Conservation (phyloP, 1,284 basidiomycete genomes). For the Leccinum proximum region DNA sequence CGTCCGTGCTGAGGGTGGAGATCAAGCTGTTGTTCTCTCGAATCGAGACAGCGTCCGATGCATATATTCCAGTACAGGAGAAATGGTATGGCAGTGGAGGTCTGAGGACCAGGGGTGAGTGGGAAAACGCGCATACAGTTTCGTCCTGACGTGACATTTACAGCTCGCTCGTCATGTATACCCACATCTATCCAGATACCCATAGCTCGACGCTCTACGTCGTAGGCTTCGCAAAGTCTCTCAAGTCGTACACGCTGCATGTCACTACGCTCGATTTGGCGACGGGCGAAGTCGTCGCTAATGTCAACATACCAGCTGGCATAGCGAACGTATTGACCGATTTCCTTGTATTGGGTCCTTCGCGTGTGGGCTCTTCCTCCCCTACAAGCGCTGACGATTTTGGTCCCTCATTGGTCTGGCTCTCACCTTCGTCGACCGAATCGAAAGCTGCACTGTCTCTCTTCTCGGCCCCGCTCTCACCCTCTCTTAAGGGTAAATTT, state of each 20-base stretch:
- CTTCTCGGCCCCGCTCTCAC: constrained; percentile 49
- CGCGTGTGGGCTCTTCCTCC: constrained; percentile 32
- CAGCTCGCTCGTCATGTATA: constrained; percentile 66
- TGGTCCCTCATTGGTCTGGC: constrained; percentile 57
- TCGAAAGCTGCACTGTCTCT: constrained; percentile 32
- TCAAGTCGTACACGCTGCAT: constrained; percentile 63
- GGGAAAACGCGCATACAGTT: background rate
- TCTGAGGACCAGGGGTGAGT: constrained; percentile 61
- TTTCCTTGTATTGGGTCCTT: constrained; percentile 37
- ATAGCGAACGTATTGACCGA: constrained; percentile 41
- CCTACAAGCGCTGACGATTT: constrained; percentile 8
- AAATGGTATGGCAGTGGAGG: constrained; percentile 63
- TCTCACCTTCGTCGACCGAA: constrained; percentile 42
- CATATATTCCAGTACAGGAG: constrained; percentile 45
- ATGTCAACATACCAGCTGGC: constrained; percentile 54
- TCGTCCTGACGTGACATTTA: background rate
- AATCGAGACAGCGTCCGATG: constrained; percentile 56
- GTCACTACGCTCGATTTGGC: constrained; percentile 54
- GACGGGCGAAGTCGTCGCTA: constrained; percentile 53
- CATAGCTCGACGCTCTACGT: constrained; percentile 51
- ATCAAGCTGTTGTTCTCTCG: constrained; percentile 39
- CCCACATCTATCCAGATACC: constrained; percentile 52
- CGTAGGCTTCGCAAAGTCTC: constrained; percentile 65
- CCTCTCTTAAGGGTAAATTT: constrained; percentile 50
- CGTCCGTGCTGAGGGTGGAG: constrained; percentile 2